phyloP scores from a whole-genome alignment of 2,329 filamentous ascomycete species.

The Epicoccum sorghinum region DNA sequence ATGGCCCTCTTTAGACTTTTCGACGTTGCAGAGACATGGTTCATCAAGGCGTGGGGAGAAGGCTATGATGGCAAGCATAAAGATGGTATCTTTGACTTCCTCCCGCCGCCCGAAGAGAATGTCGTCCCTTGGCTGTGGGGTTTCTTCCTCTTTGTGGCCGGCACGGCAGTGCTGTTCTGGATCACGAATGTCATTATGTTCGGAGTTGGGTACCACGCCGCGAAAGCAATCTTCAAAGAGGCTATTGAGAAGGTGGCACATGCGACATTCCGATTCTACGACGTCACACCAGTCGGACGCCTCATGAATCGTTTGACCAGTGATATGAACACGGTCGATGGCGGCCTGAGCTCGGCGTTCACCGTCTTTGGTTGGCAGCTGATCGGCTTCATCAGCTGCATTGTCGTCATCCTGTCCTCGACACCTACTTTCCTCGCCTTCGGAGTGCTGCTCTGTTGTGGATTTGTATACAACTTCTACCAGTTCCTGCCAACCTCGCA shows the following conservation, averaged over 20 bases:
- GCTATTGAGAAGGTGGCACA: constrained; percentile 76
- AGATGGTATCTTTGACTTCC: constrained; percentile 47
- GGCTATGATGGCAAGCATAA: constrained; percentile 60
- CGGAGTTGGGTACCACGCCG: constrained; percentile 79
- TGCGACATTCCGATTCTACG: constrained; percentile 88
- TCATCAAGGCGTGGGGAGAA: constrained; percentile 87
- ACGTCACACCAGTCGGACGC: constrained; percentile 84
- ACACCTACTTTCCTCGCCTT: constrained; percentile 79
- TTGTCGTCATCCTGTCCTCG: constrained; percentile 78
- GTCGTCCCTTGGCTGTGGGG: constrained; percentile 76
- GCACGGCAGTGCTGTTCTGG: constrained; percentile 52
- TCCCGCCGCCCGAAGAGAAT: constrained; percentile 71
- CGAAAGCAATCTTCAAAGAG: constrained; percentile 73
- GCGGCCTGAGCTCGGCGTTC: constrained; percentile 78
- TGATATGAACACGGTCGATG: constrained; percentile 88
- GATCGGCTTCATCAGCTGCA: constrained; percentile 73
- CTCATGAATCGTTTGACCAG: constrained; percentile 92
- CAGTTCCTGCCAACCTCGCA: constrained; percentile 83
- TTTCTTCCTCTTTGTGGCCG: constrained; percentile 66
- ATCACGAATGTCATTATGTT: constrained; percentile 71
- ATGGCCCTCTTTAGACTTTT: constrained; percentile 68
- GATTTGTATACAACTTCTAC: constrained; percentile 76
- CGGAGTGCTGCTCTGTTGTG: constrained; percentile 68
- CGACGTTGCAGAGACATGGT: constrained; percentile 74
- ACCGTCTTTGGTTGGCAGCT: constrained; percentile 72